Base-by-base conservation (phyloP, 768 basidiomycete genomes). In the Tricholoma flavovirens region DNA sequence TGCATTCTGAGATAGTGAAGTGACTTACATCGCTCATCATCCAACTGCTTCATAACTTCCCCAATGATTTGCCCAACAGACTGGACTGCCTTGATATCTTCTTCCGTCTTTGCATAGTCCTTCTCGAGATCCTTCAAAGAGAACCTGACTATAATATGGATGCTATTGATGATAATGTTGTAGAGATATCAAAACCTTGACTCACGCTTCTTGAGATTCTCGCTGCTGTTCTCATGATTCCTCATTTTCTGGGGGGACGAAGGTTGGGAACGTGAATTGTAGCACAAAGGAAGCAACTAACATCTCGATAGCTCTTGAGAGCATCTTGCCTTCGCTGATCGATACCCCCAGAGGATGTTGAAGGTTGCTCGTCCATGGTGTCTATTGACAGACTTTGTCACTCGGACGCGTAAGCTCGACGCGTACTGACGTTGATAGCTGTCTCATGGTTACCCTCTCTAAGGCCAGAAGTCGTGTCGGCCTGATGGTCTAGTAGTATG, bases 31-130 rank as follows among this genome's bases (percentile, higher is more conserved):
- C 97, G 81, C 72, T 98, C 96, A 59, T 97, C 93, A 65, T 98
- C 97, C 9, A 99, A 76, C 69, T 99, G 95, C 73, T 98, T 98
- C 85, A 98, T 88, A 55, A 99, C 93, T 74, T 99, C 97, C 59
- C 93, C 97, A 54, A 99, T 96, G 61, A 99, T 98, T 75, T 99
- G 97, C 29, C 97, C 97, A 12, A 98, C 97, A 7, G 92, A 95
- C 69, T 99, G 97, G 14, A 99, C 87, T 42, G 97, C 97, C 74
- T 98, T 98, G 73, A 99, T 96, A 65, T 99, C 96, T 24, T 99
- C 94, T 72, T 99, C 97, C 0, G 93, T 96, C 79, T 96, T 94
- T 62, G 85, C 91, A 66, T 84, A 98, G 45, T 87, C 88, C 64
- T 88, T 88, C 69, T 95, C 89, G 10, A 98, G 72, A 56, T 91